phyloP scores from a whole-genome alignment of 208 protist species.

The Crithidia thermophila region DNA sequence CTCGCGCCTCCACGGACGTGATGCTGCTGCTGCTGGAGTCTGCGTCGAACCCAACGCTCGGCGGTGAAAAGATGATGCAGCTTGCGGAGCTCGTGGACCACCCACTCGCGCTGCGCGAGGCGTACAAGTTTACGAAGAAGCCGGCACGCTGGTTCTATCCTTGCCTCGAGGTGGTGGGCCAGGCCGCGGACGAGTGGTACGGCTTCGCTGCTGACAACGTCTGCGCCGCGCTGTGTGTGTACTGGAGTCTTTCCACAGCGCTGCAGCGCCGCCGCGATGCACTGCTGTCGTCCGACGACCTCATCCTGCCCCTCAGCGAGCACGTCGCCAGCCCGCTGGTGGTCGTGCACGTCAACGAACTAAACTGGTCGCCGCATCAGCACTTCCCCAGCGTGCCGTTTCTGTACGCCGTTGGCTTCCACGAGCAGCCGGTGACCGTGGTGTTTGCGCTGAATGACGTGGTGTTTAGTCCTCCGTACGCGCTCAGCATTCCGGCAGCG shows the following conservation, averaged over 20 bases:
- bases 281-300: conserved; percentile 17
- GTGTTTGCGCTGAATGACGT: conserved; percentile 80
- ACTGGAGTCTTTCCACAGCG: conserved; percentile 76
- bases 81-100: conserved; percentile 56
- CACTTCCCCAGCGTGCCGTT: conserved; percentile 64
- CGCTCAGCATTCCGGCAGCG: conserved; percentile 42
- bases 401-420: conserved; percentile 54
- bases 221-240: conserved; percentile 54
- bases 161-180: conserved; percentile 45
- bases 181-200: conserved; percentile 52
- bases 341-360: conserved; percentile 40
- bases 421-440: conserved; percentile 32
- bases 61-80: conserved; percentile 10
- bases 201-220: conserved; percentile 37
- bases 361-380: conserved; percentile 49
- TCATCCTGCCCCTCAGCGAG: conserved; percentile 52
- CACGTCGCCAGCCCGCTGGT: conserved; percentile 80
- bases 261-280: conserved; percentile 56
- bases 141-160: conserved; percentile 79
- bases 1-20: conserved; percentile 23
- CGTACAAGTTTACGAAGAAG: conserved; percentile 43
- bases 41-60: not conserved
- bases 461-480: conserved; percentile 59
- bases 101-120: conserved; percentile 44
- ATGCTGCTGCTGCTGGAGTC: conserved; percentile 34